Evolutionary conservation across 805 yeast species (phyloP), one percentile per base, ranked within the genome.

Genomic region (Ogataea philodendri): DNA sequence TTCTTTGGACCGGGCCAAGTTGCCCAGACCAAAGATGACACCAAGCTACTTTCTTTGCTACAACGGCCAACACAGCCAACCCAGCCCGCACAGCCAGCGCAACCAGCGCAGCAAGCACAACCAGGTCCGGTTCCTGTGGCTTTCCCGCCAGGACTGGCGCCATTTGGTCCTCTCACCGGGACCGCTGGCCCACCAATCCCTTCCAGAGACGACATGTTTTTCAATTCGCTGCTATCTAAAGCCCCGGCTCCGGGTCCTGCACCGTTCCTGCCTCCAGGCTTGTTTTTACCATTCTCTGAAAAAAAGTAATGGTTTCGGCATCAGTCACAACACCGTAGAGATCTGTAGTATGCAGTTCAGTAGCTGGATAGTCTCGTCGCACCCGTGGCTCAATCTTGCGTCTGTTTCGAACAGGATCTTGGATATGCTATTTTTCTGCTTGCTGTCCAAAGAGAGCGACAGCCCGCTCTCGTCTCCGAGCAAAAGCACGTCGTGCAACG

Each of bases 291-390:
- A 11, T 35, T 18, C 22, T 30, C 31, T 8, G 39, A 25, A 19
- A 28, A 28, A 35, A 35, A 35, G 21, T 35, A 24, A 35, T 28
- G 29, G 19, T 21, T 18, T 29, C 22, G 23, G 39, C 39, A 33
- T 35, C 29, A 35, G 15, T 33, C 35, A 35, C 30, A 66, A 48
- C 20, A 61, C 46, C 37, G 63, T 60, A 4, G 82, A 68, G n/a
- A 81, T 62, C 44, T 75, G 68, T 8, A 73, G 52, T 19, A 76
- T 50, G 46, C 87, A 66, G 49, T 84, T 83, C 46, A 90, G 68
- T 15, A 93, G 52, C 50, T 85, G 95, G 18, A 90, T 64, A 41
- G 84, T 86, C 57, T 90, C 98, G 51, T 88, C 94, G 4, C 95
- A 76, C 10, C 98, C 98, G 53, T 79, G 86, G 35, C 79, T 72